Evolutionary conservation across 2,329 filamentous ascomycete species (phyloP).

Genomic region (Anthostomella pinea): DNA sequence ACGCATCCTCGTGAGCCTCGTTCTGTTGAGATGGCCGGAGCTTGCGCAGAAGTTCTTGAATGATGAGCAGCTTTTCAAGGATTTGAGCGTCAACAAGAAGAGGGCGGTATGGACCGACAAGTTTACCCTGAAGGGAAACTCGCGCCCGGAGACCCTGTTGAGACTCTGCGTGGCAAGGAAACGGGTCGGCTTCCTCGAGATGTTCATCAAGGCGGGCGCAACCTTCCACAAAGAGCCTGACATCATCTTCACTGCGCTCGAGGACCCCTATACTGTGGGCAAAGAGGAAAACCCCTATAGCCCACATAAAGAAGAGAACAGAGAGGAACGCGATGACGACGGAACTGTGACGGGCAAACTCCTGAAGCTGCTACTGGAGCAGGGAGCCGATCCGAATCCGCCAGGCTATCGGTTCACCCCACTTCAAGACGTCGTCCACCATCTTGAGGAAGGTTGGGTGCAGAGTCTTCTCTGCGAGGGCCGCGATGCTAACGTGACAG

Average conservation of each 20-base stretch:
- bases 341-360: neutral
- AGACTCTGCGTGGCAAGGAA: constrained; percentile 5
- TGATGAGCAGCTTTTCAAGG: constrained; percentile 3
- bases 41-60: constrained; percentile 13
- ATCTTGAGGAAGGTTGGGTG: constrained; percentile 8
- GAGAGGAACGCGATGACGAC: neutral
- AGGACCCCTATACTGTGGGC: neutral
- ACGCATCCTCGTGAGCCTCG: constrained; percentile 11
- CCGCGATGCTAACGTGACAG: constrained; percentile 5
- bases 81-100: constrained; percentile 2
- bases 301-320: too few relatives aligned
- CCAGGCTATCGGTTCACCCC: constrained; percentile 9
- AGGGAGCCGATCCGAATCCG: constrained; percentile 8
- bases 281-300: too few relatives aligned
- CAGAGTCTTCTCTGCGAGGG: constrained; percentile 11
- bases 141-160: constrained; percentile 6
- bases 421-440: constrained; percentile 10
- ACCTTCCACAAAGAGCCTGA: constrained; percentile 9
- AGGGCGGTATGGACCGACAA: constrained; percentile 5
- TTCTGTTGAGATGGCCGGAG: constrained; percentile 11
- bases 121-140: constrained; percentile 6
- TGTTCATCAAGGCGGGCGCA: constrained; percentile 9
- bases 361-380: constrained; percentile 6
- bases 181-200: constrained; percentile 6
- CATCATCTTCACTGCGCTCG: constrained; percentile 9